Base-by-base conservation (phyloP, 345 rosid genomes). In the Orychophragmus violaceus region DNA sequence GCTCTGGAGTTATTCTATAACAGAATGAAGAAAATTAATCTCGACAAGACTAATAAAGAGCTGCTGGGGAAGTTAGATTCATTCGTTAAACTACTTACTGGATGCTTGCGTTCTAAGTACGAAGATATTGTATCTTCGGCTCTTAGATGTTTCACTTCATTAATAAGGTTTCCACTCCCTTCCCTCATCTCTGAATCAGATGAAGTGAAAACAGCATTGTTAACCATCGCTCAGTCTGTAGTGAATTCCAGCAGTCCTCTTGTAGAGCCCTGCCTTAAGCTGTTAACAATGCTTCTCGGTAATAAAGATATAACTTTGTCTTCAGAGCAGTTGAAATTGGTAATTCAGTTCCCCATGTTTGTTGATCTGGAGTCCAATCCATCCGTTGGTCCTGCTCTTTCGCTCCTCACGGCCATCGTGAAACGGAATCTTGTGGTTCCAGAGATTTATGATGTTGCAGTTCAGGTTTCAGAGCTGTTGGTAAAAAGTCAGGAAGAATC, bases 271-370 rank as follows among this genome's bases (percentile, higher is more conserved):
- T 88, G 97, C 67, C 82, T 94, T 30, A 87, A 77, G 77, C 79
- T 94, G 80, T 79, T 94, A 72, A 90, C 87, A 23, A 88, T 73
- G 33, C 95, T 94, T 69, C 82, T 94, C 28, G 76, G 68, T 50
- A 85, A 81, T 69, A 75, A 82, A 19, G 77, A 69, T 17, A 77
- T 87, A 8, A 81, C 84, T 50, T 87, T 90, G 54, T 85, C 99
- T 25, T 69, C 86, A 2, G 93, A 88, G 60, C 95, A 94, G 68
- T 52, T 88, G 33, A 85, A 74, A 56, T 51, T 82, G 65, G 75
- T 90, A 63, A 79, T 90, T 71, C 86, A 79, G 76, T 88, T 88
- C 73, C 99, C 97, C 10, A 49, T 90, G 67, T 94, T 94, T 82
- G 81, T 79, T 56, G 96, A 94, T 74, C 85, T 90, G 45, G 95